Base-by-base conservation (phyloP, 73 alveolate species). In the Paramecium sexaurelia region DNA sequence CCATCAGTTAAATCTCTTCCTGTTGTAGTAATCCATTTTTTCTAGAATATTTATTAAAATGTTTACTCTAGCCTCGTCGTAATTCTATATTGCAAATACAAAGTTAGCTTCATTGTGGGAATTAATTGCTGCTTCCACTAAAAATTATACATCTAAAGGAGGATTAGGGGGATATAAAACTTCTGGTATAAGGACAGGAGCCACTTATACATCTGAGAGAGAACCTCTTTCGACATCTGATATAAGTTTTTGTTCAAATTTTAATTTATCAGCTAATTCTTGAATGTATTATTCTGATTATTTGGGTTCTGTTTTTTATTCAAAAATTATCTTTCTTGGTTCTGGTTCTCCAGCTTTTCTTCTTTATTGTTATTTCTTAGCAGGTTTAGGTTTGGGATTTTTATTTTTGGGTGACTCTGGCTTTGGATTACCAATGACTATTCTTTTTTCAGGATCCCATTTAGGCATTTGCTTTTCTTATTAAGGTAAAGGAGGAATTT, bases 161-260 rank as follows among this genome's bases (percentile, higher is more conserved):
- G 98, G 95, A 27, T 96, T 96, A 27, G 99, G 99, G 40, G 99
- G 98, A 69, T 88, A 97, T 82, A 95, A 71, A 1, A 97, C 95
- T 84, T 97, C 99, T 37, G 98, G 98, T 13, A 93, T 94, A 41
- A 97, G 95, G 7, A 98, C 99, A 17, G 99, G 95, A 75, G 95
- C 95, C 61, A 45, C 97, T 94, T 90, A 94, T 32, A 75, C 87
- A 93, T 68, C 95, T 89, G 67, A 24, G 6, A 85, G 96, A 92
- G 96, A 94, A 61, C 75, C 97, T 69, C 93, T 92, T 93, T 55
- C 93, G 91, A 69, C 51, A 84, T 75, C 92, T 6, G 95, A 75
- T 7, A 82, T 22, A 1, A 91, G 33, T 51, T 75, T 29, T 67
- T 78, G 41, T 75, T 85, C 92, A 55, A 55, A 78, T 84, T 91